Conservation (phyloP, 495 filamentous ascomycete genomes). For the Aspergillus baeticus region DNA sequence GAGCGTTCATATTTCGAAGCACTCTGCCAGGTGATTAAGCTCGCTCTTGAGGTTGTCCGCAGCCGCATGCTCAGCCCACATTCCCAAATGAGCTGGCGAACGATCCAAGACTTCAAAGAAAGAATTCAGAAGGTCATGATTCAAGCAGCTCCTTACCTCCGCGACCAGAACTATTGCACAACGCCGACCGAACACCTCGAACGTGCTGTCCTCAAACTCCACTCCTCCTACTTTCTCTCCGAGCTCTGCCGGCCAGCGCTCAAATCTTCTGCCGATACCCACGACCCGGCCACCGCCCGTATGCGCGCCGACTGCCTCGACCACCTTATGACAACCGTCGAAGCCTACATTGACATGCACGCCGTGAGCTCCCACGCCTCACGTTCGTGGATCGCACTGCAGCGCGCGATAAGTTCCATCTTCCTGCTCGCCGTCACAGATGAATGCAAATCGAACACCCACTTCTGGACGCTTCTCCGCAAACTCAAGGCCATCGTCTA, state of each 20-base stretch:
- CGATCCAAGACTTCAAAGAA: conserved; percentile 51
- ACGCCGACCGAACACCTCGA: conserved; percentile 52
- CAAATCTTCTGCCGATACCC: conserved; percentile 33
- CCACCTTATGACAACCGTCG: conserved; percentile 44
- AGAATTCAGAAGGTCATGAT: conserved; percentile 50
- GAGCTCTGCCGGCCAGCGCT: conserved; percentile 61
- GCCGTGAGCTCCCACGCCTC: conserved; percentile 41
- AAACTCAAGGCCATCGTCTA: conserved; percentile 44
- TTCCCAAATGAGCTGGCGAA: conserved; percentile 39
- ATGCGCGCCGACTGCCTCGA: conserved; percentile 46
- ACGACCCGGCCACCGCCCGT: conserved; percentile 35
- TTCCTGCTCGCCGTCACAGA: conserved; percentile 48
- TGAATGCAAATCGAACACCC: conserved; percentile 39
- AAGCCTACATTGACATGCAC: conserved; percentile 48
- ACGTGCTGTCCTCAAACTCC: conserved; percentile 55
- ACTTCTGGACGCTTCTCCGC: conserved; percentile 40
- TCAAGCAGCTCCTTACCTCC: conserved; percentile 51
- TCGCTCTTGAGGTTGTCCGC: conserved; percentile 56
- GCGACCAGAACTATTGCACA: conserved; percentile 47
- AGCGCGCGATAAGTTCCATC: conserved; percentile 48
- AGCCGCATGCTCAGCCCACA: conserved; percentile 50
- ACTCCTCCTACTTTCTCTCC: conserved; percentile 57
- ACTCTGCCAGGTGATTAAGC: conserved; percentile 51
- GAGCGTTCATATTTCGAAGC: conserved; percentile 51
- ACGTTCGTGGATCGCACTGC: conserved; percentile 47